Percentiles rank a stretch among this genome's conserved stretches.
Conservation (phyloP, 2,329 filamentous ascomycete genomes). For the Trichoderma sp. region DNA sequence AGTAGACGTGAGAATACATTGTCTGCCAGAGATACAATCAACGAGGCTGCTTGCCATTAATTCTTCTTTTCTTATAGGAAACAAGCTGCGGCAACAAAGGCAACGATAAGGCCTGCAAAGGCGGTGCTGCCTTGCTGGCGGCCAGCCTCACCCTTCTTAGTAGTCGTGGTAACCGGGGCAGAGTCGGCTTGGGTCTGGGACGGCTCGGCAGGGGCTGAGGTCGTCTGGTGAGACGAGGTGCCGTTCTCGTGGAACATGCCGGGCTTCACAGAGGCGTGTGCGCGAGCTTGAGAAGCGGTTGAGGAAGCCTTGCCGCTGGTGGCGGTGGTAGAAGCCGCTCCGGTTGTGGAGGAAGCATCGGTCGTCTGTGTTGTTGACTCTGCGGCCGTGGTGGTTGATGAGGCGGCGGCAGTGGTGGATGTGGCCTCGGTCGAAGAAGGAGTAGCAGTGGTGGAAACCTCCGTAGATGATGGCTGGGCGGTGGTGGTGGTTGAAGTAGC, state of each 20-base stretch:
- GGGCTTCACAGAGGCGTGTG: conserved; percentile 35
- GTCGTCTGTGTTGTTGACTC: conserved; percentile 15
- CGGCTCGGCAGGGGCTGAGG: conserved; percentile 19
- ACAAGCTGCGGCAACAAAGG: conserved; percentile 52
- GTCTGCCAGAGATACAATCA: conserved; percentile 18
- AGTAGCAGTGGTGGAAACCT: conserved; percentile 22
- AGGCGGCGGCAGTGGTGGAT: conserved; percentile 21
- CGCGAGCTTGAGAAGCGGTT: conserved; percentile 38
- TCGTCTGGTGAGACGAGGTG: conserved; percentile 28
- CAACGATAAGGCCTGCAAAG: conserved; percentile 54
- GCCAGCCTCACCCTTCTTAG: conserved; percentile 45
- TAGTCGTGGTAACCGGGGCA: conserved; percentile 34
- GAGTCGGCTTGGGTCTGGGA: conserved; percentile 29
- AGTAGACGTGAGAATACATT: conserved; percentile 12
- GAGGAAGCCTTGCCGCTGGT: conserved; percentile 21
- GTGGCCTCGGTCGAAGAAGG: conserved; percentile 22
- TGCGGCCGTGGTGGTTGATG: conserved; percentile 20
- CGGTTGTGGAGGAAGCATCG: background rate
- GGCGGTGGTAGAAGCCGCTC: conserved; percentile 17
- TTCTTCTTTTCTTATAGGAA: conserved; percentile 39
- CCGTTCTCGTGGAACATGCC: conserved; percentile 57
- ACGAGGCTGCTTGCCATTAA: conserved; percentile 23
- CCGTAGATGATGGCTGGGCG: conserved; percentile 12
- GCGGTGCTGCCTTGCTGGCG: conserved; percentile 50
- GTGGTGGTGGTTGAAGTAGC: conserved; percentile 16